Percentiles rank a stretch among this genome's conserved stretches.
phyloP scores from a whole-genome alignment of 169 alveolate genomes.

The Plasmodium falciparum region DNA sequence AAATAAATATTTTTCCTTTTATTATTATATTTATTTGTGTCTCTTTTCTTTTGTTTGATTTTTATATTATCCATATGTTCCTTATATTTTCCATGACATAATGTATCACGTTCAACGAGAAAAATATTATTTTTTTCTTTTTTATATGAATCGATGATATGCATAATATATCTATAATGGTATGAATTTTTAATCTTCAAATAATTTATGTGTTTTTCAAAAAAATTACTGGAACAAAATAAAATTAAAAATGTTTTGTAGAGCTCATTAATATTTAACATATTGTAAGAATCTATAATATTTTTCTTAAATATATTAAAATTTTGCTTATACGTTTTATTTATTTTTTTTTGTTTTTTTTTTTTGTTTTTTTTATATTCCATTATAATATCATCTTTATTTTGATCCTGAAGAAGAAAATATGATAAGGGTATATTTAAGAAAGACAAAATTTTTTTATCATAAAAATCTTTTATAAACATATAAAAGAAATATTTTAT shows the following conservation, averaged over 20 bases:
- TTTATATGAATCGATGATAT: too few species aligned
- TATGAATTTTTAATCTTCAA: conserved; percentile 10
- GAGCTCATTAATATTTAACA: conserved; percentile 4
- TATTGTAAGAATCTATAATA: not conserved
- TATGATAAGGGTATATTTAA: conserved; percentile 33
- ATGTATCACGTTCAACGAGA: not conserved
- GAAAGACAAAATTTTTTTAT: conserved; percentile 44
- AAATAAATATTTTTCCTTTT: not conserved
- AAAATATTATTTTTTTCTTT: not conserved
- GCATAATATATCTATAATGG: conserved; percentile 1
- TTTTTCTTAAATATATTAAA: conserved; percentile 20
- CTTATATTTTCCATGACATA: not conserved
- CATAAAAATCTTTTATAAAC: conserved; percentile 63
- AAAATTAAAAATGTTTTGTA: conserved; percentile 20
- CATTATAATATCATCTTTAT: not conserved
- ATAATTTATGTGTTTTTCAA: conserved; percentile 28
- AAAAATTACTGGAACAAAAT: conserved; percentile 49
- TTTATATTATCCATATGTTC: not conserved
- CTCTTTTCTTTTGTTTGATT: not conserved
- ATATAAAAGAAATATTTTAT: conserved; percentile 42
- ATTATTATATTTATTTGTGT: not conserved
- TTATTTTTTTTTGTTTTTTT: not conserved
- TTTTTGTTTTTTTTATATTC: not conserved
- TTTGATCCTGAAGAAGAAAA: not conserved
- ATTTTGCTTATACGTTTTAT: not conserved